Base-by-base conservation (phyloP, 345 rosid genomes). In the Luvunga scandens region DNA sequence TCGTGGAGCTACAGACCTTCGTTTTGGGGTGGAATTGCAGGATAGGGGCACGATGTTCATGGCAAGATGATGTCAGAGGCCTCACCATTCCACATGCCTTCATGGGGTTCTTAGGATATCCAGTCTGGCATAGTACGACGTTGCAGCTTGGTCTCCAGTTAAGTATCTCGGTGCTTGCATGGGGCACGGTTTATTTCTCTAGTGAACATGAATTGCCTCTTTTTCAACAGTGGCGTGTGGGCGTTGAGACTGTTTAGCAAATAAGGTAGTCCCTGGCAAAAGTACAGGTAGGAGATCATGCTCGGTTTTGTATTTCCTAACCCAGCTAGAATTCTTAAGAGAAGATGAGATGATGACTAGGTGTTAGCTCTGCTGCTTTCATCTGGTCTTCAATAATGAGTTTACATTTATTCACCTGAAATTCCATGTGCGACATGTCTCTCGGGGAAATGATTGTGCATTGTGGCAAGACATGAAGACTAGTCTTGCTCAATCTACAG, bases 31-130 rank as follows among this genome's bases (percentile, higher is more conserved):
- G 64, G 34, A 50, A 68, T 67, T 64, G 78, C 59, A 56, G 38
- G 27, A 21, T 30, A 4, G 24, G 69, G 71, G 71, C 18, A 8
- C 80, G 73, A 60, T 79, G 69, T 78, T 78, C 75, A 78, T 74
- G 64, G 66, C 77, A 74, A 77, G 33, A 45, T 73, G 74, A 75
- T 77, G 88, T 81, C 90, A 87, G 85, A 85, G 82, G 86, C 82
- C 77, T 86, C 86, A 77, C 85, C 66, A 59, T n/a, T 78, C 83
- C 88, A 80, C 87, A 80, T 85, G 88, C 82, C 81, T 77, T 73
- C 79, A 73, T 79, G 74, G 60, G 78, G 77, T 70, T 82, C 83
- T 72, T 77, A 72, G 84, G 81, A 80, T 72, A 63, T 81, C 86
- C 90, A 83, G 88, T 68, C 86, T 87, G 83, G 82, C 85, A 71